Conservation (phyloP, 345 rosid genomes). For the Salix suchowensis region DNA sequence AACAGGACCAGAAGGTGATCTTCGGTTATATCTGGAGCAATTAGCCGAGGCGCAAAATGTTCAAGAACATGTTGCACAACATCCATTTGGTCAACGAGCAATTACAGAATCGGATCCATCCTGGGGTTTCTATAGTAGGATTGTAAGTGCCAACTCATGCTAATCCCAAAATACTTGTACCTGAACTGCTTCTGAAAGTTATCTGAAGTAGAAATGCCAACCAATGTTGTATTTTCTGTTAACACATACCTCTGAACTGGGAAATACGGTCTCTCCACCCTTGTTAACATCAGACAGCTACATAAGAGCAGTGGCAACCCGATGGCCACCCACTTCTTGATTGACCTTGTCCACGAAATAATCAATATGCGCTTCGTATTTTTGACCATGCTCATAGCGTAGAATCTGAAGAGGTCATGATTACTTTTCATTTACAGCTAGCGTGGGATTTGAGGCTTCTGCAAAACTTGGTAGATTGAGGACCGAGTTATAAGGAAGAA, state of each 20-base stretch:
- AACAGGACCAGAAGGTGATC: constrained; percentile 76
- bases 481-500: too few species aligned
- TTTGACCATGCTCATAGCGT: constrained; percentile 71
- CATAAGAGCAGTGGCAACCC: constrained; percentile 81
- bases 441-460: too few species aligned
- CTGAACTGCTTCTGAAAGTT: neutral
- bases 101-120: constrained; percentile 49
- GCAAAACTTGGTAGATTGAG: too few species aligned
- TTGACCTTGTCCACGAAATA: constrained; percentile 58
- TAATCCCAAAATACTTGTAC: neutral
- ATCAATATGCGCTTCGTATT: constrained; percentile 82
- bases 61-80: constrained; percentile 51
- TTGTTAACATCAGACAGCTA: constrained; percentile 61
- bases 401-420: constrained; percentile 40
- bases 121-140: constrained; percentile 54
- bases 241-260: constrained; percentile 45
- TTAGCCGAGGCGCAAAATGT: constrained; percentile 54
- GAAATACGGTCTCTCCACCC: constrained; percentile 90
- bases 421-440: too few species aligned
- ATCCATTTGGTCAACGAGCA: constrained; percentile 76
- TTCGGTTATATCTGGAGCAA: constrained; percentile 59
- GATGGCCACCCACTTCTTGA: constrained; percentile 63
- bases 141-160: constrained; percentile 2
- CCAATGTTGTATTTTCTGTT: too few species aligned
- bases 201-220: too few species aligned